Evolutionary conservation across 1,284 basidiomycete species (phyloP), one percentile per base, ranked within the genome.

Genomic region (Chondrostereum purpureum): DNA sequence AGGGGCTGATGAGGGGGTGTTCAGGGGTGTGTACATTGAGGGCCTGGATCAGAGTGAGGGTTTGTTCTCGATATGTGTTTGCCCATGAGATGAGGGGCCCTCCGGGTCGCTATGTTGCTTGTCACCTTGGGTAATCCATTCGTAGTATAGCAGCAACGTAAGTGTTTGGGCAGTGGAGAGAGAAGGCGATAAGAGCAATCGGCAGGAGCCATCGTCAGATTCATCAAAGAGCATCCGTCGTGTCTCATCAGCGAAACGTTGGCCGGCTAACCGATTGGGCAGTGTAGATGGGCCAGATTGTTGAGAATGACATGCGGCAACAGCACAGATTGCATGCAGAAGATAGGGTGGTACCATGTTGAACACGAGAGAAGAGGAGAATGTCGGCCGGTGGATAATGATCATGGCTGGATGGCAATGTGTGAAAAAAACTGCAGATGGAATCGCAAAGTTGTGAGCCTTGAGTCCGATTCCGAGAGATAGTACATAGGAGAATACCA

Each of bases 301-400:
- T 49, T 77, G 79, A 8, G 83, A 87, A 45, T 82, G 64, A 3
- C 83, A 84, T 10, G 86, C 83, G 3, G 86, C 83, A 22, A 86
- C 69, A 4, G 87, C 83, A 58, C 83, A 87, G 10, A 89, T 70
- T 0, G 83, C 78, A 44, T 83, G 72, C 11, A 88, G 65, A 22
- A 89, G 75, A 55, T 86, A 74, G 27, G 69, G 63, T 27, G 86
- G 86, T 33, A 89, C 71, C 47, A 72, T 69, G 53, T 78, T 78
- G 50, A 77, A 75, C 46, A 74, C 74, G 5, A 89, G 71, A 22
- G 76, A 70, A 2, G 76, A 69, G 21, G 78, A 70, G 57, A 89
- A 89, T 10, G 80, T 78, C 12, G 87, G 78, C 46, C 83, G 83
- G 63, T 89, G 86, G 38, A 89, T 73, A 51, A 88, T 73, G 55